Evolutionary conservation across 2,329 filamentous ascomycete genomes (phyloP).

Genomic region (Niveomyces coronatus): DNA sequence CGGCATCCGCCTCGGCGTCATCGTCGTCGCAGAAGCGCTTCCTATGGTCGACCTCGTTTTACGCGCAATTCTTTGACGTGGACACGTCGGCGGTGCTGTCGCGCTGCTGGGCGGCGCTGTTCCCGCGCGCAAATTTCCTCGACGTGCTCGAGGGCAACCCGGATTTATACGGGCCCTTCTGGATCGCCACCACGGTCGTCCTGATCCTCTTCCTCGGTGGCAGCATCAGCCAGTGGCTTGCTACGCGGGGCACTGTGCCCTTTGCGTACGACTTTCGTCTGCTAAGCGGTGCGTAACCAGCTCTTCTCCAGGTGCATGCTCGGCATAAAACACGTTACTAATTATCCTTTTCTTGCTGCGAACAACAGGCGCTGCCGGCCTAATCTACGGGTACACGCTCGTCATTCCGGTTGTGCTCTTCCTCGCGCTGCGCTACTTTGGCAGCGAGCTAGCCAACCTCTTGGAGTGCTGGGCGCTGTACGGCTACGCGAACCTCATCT

Average conservation of each 20-base stretch:
- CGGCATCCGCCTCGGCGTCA: constrained; percentile 39
- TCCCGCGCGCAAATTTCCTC: constrained; percentile 87
- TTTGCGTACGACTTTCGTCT: constrained; percentile 90
- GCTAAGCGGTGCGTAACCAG: constrained; percentile 55
- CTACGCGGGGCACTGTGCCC: constrained; percentile 53
- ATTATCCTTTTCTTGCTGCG: constrained; percentile 3
- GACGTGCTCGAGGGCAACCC: constrained; percentile 95
- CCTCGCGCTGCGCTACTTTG: constrained; percentile 87
- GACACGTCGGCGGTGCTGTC: constrained; percentile 83
- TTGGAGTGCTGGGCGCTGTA: constrained; percentile 94
- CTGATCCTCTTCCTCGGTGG: constrained; percentile 92
- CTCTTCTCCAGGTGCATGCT: not conserved
- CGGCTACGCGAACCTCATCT: constrained; percentile 92
- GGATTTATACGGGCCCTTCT: constrained; percentile 93
- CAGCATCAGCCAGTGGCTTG: constrained; percentile 85
- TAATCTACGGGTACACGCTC: constrained; percentile 92
- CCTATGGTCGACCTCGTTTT: constrained; percentile 89
- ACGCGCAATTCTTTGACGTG: constrained; percentile 97
- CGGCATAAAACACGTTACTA: constrained; percentile 9
- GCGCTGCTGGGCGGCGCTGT: constrained; percentile 81
- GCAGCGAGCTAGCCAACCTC: constrained; percentile 83
- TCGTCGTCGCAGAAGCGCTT: constrained; percentile 61
- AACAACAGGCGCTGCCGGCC: constrained; percentile 78
- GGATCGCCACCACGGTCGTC: constrained; percentile 97
- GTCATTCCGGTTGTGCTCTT: constrained; percentile 79